These are phyloP conservation scores for Senecio squalidus DNA, from an alignment of 140 eudicot species.

Conservation along the genomic window DNA sequence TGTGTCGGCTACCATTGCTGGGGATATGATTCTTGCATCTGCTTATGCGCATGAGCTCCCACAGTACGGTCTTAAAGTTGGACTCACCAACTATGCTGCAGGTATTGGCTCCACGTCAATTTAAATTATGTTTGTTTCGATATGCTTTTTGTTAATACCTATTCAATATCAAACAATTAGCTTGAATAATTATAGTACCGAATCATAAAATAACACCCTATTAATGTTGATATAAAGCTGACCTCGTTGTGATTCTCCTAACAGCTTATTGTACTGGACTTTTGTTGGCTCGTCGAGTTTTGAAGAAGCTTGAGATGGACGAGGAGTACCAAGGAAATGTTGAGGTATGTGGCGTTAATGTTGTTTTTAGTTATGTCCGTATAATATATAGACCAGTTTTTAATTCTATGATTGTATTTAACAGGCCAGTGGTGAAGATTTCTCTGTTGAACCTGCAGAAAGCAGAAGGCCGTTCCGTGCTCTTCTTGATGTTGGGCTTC, in stretches of 20 bases:
- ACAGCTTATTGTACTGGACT: conserved; percentile 56
- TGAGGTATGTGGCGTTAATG: conserved; percentile 19
- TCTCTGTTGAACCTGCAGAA: conserved; percentile 42
- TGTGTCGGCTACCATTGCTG: conserved; percentile 63
- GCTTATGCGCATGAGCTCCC: conserved; percentile 42
- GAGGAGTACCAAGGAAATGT: conserved; percentile 45
- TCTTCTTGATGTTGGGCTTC: conserved; percentile 43
- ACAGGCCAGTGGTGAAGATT: conserved; percentile 47
- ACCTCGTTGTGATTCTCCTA: not conserved
- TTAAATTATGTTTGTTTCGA: not conserved
- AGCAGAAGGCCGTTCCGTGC: conserved; percentile 50
- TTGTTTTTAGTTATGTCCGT: not conserved
- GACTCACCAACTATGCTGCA: conserved; percentile 50
- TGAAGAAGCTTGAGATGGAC: conserved; percentile 45
- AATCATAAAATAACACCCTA: too few relatives aligned
- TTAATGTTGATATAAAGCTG: not conserved
- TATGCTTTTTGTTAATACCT: too few relatives aligned
- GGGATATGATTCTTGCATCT: conserved; percentile 32
- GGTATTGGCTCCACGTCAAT: conserved; percentile 7
- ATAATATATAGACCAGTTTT: not conserved
- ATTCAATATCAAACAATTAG: too few relatives aligned
- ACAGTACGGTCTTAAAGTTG: conserved; percentile 39
- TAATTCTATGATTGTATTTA: not conserved
- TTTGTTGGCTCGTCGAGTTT: conserved; percentile 45
- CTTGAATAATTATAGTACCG: too few relatives aligned